These are phyloP conservation scores for Eimeria praecox DNA, from an alignment of 169 alveolate genomes.

Conservation along the genomic window DNA sequence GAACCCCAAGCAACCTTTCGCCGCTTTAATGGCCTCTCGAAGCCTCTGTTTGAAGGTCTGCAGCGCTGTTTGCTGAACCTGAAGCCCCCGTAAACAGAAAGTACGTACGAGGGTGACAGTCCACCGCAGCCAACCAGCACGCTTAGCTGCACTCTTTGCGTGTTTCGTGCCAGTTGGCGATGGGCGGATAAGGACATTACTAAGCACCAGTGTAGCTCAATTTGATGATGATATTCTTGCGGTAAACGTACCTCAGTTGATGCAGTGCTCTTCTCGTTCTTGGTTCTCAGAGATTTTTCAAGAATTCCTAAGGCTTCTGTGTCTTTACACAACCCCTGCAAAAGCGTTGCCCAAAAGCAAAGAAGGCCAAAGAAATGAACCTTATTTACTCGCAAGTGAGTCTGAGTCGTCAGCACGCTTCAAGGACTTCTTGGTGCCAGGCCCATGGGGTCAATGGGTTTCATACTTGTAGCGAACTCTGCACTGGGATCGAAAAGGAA, in stretches of 20 bases:
- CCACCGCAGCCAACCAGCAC: not conserved
- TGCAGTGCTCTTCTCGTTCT: not conserved
- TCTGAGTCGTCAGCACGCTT: not conserved
- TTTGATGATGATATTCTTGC: not conserved
- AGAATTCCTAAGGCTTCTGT: slow-evolving; percentile 40
- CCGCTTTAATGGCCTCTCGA: slow-evolving; percentile 35
- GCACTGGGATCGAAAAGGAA: slow-evolving; percentile 44
- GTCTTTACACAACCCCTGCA: slow-evolving; percentile 60
- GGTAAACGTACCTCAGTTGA: not conserved
- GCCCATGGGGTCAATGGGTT: not conserved
- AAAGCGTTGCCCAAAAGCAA: not conserved
- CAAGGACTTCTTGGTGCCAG: not conserved
- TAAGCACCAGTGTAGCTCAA: not conserved
- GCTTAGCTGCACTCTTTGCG: not conserved
- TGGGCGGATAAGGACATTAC: not conserved
- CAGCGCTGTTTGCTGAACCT: slow-evolving; percentile 43
- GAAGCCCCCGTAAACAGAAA: not conserved
- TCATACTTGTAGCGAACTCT: slow-evolving; percentile 37
- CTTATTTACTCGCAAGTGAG: not conserved
- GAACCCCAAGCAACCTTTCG: slow-evolving; percentile 63
- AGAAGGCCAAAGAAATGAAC: not conserved
- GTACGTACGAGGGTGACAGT: not conserved
- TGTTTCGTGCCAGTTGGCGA: too few relatives aligned
- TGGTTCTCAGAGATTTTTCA: slow-evolving; percentile 29
- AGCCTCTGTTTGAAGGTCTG: slow-evolving; percentile 67